phyloP scores from a whole-genome alignment of 495 filamentous ascomycete species.

The Daldinia loculata region DNA sequence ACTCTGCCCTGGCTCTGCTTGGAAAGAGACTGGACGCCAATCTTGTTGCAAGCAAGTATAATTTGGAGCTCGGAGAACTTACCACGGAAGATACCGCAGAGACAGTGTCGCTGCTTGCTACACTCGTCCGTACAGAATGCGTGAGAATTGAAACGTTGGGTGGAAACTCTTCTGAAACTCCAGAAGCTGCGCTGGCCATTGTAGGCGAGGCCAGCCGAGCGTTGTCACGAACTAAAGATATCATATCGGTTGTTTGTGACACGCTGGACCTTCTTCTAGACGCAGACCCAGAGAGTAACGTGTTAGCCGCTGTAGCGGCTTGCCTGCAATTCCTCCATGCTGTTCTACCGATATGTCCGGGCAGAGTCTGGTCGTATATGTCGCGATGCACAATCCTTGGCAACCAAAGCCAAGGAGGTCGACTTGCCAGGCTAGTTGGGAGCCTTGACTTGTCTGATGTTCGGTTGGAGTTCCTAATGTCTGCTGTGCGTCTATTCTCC shows the following conservation, averaged over 20 bases:
- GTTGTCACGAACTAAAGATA: constrained; percentile 76
- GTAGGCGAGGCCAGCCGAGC: constrained; percentile 77
- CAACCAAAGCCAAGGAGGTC: constrained; percentile 73
- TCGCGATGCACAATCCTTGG: constrained; percentile 79
- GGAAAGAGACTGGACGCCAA: constrained; percentile 74
- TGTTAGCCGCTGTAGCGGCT: constrained; percentile 70
- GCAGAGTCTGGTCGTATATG: constrained; percentile 88
- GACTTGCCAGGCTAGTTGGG: constrained; percentile 75
- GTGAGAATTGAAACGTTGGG: constrained; percentile 40
- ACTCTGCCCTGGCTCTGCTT: constrained; percentile 80
- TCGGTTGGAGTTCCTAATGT: constrained; percentile 78
- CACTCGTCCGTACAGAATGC: constrained; percentile 51
- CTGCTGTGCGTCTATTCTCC: constrained; percentile 76
- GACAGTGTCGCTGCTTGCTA: constrained; percentile 52
- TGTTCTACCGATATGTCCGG: constrained; percentile 74
- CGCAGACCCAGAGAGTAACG: constrained; percentile 59
- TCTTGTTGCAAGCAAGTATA: constrained; percentile 51
- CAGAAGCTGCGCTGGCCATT: constrained; percentile 56
- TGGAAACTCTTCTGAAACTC: constrained; percentile 29
- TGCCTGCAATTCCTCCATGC: constrained; percentile 82
- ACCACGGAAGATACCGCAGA: constrained; percentile 51
- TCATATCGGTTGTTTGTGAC: constrained; percentile 81
- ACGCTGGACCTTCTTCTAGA: constrained; percentile 80
- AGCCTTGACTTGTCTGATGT: constrained; percentile 77
- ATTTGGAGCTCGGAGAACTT: constrained; percentile 48